Evolutionary conservation across 2,329 filamentous ascomycete genomes (phyloP).

Genomic region (Pseudogymnoascus sp.): DNA sequence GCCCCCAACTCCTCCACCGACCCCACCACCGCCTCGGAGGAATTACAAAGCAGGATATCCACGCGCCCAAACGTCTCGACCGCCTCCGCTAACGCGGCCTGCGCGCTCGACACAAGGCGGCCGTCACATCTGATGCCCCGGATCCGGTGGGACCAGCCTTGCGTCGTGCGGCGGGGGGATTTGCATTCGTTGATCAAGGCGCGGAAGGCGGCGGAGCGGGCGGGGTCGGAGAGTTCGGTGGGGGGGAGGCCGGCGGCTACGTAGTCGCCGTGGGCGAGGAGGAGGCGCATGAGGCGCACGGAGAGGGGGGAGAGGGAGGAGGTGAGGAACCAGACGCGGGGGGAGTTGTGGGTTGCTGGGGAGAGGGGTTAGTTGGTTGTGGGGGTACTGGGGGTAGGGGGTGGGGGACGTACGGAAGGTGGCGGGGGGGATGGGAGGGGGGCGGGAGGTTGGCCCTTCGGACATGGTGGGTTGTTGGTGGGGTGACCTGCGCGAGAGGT

Average conservation of each 20-base stretch:
- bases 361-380: conserved; percentile 12
- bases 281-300: conserved; percentile 69
- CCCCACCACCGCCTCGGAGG: conserved; percentile 80
- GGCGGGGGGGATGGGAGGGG: conserved; percentile 17
- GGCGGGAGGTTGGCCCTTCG: background rate
- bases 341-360: conserved; percentile 54
- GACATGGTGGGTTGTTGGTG: background rate
- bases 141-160: conserved; percentile 75
- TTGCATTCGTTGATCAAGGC: conserved; percentile 66
- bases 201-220: conserved; percentile 69
- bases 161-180: conserved; percentile 51
- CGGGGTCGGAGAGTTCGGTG: conserved; percentile 66
- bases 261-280: conserved; percentile 86
- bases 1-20: conserved; percentile 84
- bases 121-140: conserved; percentile 56
- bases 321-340: conserved; percentile 88
- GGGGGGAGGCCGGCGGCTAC: conserved; percentile 77
- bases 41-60: conserved; percentile 85
- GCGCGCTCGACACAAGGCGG: conserved; percentile 46
- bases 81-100: conserved; percentile 77
- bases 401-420: conserved; percentile 22
- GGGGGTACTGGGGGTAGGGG: background rate
- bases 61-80: conserved; percentile 76
- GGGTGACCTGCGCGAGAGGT: background rate
- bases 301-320: conserved; percentile 77